These are phyloP conservation scores for Aspergillus sp. DNA, from an alignment of 2,329 filamentous ascomycete species.

Conservation along the genomic window DNA sequence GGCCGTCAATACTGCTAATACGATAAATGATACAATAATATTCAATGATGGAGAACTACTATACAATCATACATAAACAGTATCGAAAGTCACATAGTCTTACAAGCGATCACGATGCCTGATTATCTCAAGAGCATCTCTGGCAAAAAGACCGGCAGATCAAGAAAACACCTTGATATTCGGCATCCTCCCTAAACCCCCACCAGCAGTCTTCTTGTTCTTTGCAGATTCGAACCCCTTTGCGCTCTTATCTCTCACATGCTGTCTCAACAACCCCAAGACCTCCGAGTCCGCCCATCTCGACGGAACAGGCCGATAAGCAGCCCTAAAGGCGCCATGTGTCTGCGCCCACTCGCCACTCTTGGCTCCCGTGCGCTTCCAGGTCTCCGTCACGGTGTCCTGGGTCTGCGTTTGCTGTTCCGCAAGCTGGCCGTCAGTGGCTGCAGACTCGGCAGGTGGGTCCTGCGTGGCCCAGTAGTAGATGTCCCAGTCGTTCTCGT, in stretches of 20 bases:
- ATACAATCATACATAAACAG: neutral
- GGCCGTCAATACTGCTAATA: neutral
- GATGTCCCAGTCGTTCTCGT: constrained; percentile 99
- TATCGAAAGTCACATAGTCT: too few species aligned
- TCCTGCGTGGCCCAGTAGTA: constrained; percentile 99
- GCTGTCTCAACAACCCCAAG: constrained; percentile 65
- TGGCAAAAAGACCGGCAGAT: neutral
- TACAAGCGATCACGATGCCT: neutral
- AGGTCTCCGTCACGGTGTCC: constrained; percentile 37
- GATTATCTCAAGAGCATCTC: neutral
- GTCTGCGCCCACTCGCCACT: constrained; percentile 95
- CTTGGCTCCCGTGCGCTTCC: constrained; percentile 47
- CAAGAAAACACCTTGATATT: constrained; percentile 37
- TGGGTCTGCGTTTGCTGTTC: constrained; percentile 20
- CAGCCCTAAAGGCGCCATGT: constrained; percentile 85
- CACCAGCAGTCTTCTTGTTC: constrained; percentile 30
- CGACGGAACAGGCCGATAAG: constrained; percentile 80
- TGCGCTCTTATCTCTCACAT: constrained; percentile 68
- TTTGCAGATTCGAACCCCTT: constrained; percentile 33
- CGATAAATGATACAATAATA: neutral
- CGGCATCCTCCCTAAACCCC: constrained; percentile 44
- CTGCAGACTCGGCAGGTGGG: constrained; percentile 34
- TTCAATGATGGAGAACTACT: too few species aligned
- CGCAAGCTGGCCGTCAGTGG: constrained; percentile 10
- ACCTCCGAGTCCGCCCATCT: constrained; percentile 83